Percentiles rank a stretch among this genome's conserved stretches.
These are phyloP conservation scores for Daldinia eschscholtzii DNA, from an alignment of 2,329 filamentous ascomycete species.

Conservation along the genomic window DNA sequence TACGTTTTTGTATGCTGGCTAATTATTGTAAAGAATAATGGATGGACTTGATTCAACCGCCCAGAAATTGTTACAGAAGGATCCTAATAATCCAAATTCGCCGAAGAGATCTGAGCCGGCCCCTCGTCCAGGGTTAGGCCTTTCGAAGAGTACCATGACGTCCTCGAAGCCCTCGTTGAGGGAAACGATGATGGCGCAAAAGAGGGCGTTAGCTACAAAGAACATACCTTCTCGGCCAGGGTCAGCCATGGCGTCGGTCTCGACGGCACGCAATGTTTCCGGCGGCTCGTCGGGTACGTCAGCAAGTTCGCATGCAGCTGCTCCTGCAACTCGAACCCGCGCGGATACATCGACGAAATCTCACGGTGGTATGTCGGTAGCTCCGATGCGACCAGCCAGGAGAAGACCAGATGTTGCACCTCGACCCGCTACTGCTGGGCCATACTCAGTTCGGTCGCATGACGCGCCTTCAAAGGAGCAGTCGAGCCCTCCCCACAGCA, in stretches of 20 bases:
- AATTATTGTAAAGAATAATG: constrained; percentile 73
- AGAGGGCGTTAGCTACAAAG: constrained; percentile 69
- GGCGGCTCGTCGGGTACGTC: constrained; percentile 54
- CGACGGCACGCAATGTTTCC: constrained; percentile 62
- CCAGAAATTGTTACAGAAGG: constrained; percentile 83
- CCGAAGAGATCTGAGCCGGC: constrained; percentile 66
- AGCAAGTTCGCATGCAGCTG: constrained; percentile 49
- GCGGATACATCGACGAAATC: constrained; percentile 60
- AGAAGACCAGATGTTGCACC: constrained; percentile 69
- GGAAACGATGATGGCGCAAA: constrained; percentile 87
- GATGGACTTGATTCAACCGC: constrained; percentile 81
- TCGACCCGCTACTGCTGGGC: constrained; percentile 73
- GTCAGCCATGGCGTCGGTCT: constrained; percentile 73
- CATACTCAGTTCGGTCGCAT: constrained; percentile 72
- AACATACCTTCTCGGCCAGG: constrained; percentile 70
- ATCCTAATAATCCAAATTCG: constrained; percentile 83
- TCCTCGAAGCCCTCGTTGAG: constrained; percentile 76
- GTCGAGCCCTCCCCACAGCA: constrained; percentile 61
- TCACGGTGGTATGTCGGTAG: constrained; percentile 71
- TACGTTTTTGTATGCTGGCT: constrained; percentile 19
- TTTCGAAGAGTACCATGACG: constrained; percentile 73
- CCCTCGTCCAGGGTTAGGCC: constrained; percentile 68
- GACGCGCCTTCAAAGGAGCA: constrained; percentile 58
- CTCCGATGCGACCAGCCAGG: constrained; percentile 72
- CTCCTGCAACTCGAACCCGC: constrained; percentile 57